These are phyloP conservation scores for Coniella vitis DNA, from an alignment of 2,329 filamentous ascomycete genomes.

Conservation along the genomic window DNA sequence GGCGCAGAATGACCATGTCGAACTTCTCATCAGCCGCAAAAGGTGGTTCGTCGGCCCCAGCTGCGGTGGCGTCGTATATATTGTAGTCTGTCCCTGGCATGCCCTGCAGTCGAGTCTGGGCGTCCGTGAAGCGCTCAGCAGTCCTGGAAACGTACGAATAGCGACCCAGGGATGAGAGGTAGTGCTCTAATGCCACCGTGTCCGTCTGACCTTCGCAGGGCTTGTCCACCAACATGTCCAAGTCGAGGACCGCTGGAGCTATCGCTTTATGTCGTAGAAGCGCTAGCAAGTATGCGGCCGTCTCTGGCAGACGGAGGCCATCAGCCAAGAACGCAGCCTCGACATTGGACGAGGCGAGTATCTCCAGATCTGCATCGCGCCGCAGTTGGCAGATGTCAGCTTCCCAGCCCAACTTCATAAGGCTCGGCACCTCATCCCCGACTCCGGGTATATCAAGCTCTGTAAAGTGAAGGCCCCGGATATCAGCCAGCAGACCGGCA, in stretches of 20 bases:
- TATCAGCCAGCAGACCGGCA: neutral
- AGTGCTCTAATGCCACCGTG: no score
- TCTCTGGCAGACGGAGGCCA: neutral
- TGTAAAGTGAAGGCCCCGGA: neutral
- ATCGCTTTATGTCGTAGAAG: neutral
- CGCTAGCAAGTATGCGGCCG: neutral
- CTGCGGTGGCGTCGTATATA: neutral
- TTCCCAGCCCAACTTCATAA: neutral
- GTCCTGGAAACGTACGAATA: no score
- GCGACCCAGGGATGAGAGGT: no score
- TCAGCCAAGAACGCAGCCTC: neutral
- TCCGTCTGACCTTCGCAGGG: neutral
- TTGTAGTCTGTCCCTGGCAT: neutral
- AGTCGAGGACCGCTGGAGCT: neutral
- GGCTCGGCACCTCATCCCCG: neutral
- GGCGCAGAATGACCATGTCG: neutral
- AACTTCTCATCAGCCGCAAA: neutral
- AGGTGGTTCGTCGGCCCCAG: neutral
- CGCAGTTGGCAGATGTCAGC: neutral
- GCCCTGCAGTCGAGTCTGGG: neutral
- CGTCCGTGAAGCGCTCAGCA: neutral
- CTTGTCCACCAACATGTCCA: neutral
- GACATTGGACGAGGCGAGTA: neutral
- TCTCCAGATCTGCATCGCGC: neutral
- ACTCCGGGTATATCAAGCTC: neutral